Conservation (phyloP, 768 basidiomycete genomes). For the Chalciporus chontae region DNA sequence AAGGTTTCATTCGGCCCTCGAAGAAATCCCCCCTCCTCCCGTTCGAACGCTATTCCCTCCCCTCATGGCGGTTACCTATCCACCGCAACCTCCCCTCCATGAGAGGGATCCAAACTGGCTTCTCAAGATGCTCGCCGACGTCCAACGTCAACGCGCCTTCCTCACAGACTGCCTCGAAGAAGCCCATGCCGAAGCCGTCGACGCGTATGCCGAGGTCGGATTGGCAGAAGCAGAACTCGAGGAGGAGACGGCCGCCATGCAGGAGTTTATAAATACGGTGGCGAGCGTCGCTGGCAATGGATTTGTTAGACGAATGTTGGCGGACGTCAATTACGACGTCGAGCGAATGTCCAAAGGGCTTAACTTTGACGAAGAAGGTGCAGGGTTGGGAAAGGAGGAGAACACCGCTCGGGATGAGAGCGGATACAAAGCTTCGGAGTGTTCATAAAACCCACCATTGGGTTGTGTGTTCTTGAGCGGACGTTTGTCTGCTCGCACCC, state of each 20-base stretch:
- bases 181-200: constrained; percentile 14
- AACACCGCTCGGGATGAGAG: background rate
- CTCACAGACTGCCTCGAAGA: constrained; percentile 16
- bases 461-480: background rate
- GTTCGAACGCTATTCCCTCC: constrained; percentile 20
- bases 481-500: background rate
- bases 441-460: background rate
- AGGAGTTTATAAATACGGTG: constrained; percentile 23
- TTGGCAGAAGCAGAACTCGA: constrained; percentile 26
- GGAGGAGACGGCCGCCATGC: constrained; percentile 22
- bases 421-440: background rate
- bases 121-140: constrained; percentile 22
- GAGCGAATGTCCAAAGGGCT: constrained; percentile 11
- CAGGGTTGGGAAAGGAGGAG: background rate
- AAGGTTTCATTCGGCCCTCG: background rate
- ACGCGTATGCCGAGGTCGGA: constrained; percentile 25
- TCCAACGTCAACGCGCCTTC: constrained; percentile 24
- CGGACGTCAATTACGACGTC: constrained; percentile 14
- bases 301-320: constrained; percentile 26
- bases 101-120: constrained; percentile 28
- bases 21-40: constrained; percentile 11
- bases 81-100: constrained; percentile 24
- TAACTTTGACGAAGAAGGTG: background rate
- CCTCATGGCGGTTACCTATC: constrained; percentile 26
- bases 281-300: constrained; percentile 24